phyloP scores from a whole-genome alignment of 257 asterid species.

The Dorcoceras hygrometricum region DNA sequence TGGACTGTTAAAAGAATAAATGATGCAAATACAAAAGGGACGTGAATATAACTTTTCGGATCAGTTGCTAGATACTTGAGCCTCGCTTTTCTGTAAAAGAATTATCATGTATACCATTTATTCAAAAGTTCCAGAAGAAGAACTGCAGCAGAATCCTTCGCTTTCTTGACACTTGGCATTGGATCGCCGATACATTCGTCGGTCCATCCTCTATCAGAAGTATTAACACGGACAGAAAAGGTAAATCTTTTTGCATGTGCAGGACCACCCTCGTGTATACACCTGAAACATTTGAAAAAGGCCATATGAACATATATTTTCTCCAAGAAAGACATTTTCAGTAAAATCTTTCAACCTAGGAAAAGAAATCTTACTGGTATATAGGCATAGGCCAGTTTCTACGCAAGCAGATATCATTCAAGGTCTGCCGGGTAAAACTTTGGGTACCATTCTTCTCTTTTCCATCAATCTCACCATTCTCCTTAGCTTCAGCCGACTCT shows the following conservation, averaged over 20 bases:
- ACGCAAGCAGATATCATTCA: slow-evolving; percentile 89
- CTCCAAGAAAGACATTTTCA: neutral
- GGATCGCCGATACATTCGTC: slow-evolving; percentile 97
- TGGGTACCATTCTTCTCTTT: slow-evolving; percentile 71
- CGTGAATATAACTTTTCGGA: neutral
- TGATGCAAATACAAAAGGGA: neutral
- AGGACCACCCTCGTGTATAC: slow-evolving; percentile 93
- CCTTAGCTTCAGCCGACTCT: slow-evolving; percentile 59
- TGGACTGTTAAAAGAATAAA: neutral
- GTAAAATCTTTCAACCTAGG: neutral
- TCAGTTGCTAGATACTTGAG: neutral
- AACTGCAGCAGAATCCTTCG: slow-evolving; percentile 92
- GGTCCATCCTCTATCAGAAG: slow-evolving; percentile 85
- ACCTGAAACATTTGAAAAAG: slow-evolving; percentile 35
- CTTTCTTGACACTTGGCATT: slow-evolving; percentile 97
- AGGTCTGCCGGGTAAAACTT: slow-evolving; percentile 87
- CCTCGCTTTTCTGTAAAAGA: neutral
- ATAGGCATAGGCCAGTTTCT: slow-evolving; percentile 98
- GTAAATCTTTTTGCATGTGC: slow-evolving; percentile 97
- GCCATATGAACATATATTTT: neutral
- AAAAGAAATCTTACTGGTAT: slow-evolving; percentile 50
- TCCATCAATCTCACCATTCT: slow-evolving; percentile 47
- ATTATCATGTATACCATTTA: slow-evolving; percentile 52
- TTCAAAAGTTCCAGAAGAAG: slow-evolving; percentile 77
- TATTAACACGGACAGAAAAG: slow-evolving; percentile 80